These are phyloP conservation scores for Eucalyptus guilfoylei DNA, from an alignment of 345 rosid species.

Conservation along the genomic window DNA sequence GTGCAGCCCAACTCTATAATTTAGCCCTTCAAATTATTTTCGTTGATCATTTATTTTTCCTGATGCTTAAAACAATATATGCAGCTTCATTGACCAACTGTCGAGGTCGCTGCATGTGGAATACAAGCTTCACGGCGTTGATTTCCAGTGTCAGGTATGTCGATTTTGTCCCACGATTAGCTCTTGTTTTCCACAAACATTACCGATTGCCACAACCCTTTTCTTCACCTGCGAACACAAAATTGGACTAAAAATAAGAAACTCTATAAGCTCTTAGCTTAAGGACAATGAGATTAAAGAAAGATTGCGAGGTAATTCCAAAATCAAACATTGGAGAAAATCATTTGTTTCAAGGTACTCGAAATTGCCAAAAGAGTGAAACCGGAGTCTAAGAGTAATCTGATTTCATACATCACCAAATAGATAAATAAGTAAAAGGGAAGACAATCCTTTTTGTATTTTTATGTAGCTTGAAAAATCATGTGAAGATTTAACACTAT, in stretches of 20 bases:
- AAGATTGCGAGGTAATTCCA: neutral
- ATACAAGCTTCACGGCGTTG: constrained; percentile 54
- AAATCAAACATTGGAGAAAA: neutral
- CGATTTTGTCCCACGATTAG: neutral
- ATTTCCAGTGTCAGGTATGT: constrained; percentile 82
- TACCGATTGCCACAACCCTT: neutral
- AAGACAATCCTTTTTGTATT: neutral
- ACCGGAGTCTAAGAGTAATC: neutral
- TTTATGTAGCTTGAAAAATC: neutral
- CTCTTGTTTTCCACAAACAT: neutral
- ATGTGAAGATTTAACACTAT: neutral
- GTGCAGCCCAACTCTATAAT: neutral
- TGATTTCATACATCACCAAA: neutral
- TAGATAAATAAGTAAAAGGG: neutral
- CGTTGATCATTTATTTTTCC: neutral
- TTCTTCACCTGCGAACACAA: neutral
- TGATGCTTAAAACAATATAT: neutral
- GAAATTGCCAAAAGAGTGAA: neutral
- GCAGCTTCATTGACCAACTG: constrained; percentile 56
- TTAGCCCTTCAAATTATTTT: neutral
- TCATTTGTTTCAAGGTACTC: neutral
- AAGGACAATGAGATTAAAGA: neutral
- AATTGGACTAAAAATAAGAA: neutral
- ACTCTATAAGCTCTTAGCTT: neutral
- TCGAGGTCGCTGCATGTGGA: constrained; percentile 72